Base-by-base conservation (phyloP, 2,329 filamentous ascomycete species). In the Fusarium sp. region DNA sequence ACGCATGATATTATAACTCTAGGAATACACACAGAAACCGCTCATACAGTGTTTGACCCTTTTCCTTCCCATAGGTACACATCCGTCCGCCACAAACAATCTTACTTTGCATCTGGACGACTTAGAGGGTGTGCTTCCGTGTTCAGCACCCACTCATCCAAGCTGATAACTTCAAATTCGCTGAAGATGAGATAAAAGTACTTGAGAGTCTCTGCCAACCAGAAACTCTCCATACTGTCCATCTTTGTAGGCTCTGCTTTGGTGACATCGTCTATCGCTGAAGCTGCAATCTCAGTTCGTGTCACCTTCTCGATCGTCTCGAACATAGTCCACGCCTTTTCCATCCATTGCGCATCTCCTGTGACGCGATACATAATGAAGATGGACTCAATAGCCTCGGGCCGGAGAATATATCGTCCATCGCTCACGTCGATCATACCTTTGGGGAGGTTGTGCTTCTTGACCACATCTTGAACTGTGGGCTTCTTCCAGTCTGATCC, bases 301-400 rank as follows among this genome's bases (percentile, higher is more conserved):
- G 92, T 93, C 75, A 89, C 84, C 75, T 85, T 85, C 65, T 89
- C 85, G 39, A 95, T 86, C 14, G 89, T 87, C 62, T 88, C 79
- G 79, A 94, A 94, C 92, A 95, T 94, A 62, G 85, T 84, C 93
- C 93, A 94, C 4, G 92, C 93, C 78, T 90, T 90, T 66, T 92
- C 88, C 78, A 89, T 89, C 87, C 90, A 92, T 55, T 85, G 83
- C 3, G 85, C 75, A 72, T 93, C 89, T 32, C 92, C 93, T 0
- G 92, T 94, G 66, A 94, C 85, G 65, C 93, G 89, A 81, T 91
- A 94, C 88, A 95, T 90, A 80, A 94, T 89, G 82, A 94, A 95
- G 20, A 95, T 91, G 24, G 91, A 93, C 83, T 95, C 93, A 71
- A 95, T 94, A 15, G 93, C 93, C 82, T 95, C 93, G 26, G 93